Evolutionary conservation across 768 basidiomycete species (phyloP).

Genomic region (Boletus reticulatus): DNA sequence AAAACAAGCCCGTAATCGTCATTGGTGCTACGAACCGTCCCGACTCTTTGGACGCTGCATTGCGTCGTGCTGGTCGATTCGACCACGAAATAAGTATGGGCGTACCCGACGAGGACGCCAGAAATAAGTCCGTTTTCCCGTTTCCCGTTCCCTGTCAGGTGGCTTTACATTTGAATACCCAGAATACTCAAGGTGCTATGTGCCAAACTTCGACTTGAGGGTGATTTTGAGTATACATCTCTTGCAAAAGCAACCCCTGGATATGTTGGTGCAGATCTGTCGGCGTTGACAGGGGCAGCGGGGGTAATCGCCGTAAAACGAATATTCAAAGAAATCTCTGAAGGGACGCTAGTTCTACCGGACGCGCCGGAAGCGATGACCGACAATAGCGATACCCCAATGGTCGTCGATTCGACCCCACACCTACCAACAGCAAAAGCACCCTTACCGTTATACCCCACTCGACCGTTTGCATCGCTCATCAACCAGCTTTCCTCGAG

Average conservation of each 20-base stretch:
- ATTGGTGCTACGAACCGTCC: constrained; percentile 97
- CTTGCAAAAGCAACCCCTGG: constrained; percentile 95
- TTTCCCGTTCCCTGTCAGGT: background rate
- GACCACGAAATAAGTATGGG: constrained; percentile 98
- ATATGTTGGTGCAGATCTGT: constrained; percentile 94
- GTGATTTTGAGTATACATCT: constrained; percentile 81
- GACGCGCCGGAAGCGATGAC: constrained; percentile 25
- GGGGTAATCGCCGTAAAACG: constrained; percentile 96
- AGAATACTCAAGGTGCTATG: constrained; percentile 90
- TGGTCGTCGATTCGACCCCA: constrained; percentile 36
- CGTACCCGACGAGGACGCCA: constrained; percentile 88
- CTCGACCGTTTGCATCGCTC: constrained; percentile 35
- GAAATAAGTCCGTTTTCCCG: constrained; percentile 68
- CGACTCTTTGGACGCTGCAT: constrained; percentile 90
- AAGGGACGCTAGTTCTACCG: constrained; percentile 59
- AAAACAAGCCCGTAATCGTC: constrained; percentile 89
- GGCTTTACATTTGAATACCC: background rate
- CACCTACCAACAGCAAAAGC: constrained; percentile 19
- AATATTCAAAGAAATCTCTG: constrained; percentile 81
- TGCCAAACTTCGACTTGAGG: constrained; percentile 77
- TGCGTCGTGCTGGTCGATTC: constrained; percentile 91
- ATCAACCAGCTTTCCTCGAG: constrained; percentile 44
- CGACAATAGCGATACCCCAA: constrained; percentile 30
- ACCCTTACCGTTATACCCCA: constrained; percentile 10
- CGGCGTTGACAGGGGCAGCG: constrained; percentile 88